Evolutionary conservation across 495 filamentous ascomycete genomes (phyloP).

Genomic region (Xylaria sp.): DNA sequence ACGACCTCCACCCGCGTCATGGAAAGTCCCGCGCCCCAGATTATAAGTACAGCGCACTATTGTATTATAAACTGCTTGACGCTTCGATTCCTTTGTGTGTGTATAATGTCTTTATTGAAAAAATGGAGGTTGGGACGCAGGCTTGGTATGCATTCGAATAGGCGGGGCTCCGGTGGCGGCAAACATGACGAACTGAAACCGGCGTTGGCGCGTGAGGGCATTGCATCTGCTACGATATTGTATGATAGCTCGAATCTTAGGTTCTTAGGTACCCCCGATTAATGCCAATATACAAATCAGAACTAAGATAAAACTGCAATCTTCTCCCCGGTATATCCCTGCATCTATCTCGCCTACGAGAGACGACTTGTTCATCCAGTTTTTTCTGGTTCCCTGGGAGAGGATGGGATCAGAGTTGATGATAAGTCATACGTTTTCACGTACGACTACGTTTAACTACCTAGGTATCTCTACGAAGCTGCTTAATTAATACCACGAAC

Average conservation of each 20-base stretch:
- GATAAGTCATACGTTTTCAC: not conserved
- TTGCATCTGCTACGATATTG: slow-evolving; percentile 12
- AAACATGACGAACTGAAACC: slow-evolving; percentile 38
- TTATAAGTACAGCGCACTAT: not conserved
- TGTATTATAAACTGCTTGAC: slow-evolving; percentile 17
- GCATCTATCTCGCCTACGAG: not conserved
- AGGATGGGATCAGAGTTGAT: not conserved
- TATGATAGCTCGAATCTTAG: slow-evolving; percentile 8
- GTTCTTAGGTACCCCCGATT: not conserved
- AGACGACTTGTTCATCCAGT: not conserved
- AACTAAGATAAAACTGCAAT: not conserved
- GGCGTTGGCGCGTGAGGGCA: slow-evolving; percentile 48
- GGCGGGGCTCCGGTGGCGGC: not conserved
- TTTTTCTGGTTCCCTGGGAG: not conserved
- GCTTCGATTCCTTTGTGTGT: slow-evolving; percentile 9
- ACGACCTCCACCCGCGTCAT: slow-evolving; percentile 27
- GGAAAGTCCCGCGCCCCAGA: slow-evolving; percentile 8
- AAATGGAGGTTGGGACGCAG: not conserved
- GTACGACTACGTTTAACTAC: not conserved
- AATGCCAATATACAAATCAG: not conserved
- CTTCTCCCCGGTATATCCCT: not conserved
- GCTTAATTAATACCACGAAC: not conserved
- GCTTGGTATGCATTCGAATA: not conserved
- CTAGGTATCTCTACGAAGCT: not conserved
- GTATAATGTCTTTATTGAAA: slow-evolving; percentile 11